Conservation (phyloP, 2,329 filamentous ascomycete genomes). For the Pyrenochaeta sp. region DNA sequence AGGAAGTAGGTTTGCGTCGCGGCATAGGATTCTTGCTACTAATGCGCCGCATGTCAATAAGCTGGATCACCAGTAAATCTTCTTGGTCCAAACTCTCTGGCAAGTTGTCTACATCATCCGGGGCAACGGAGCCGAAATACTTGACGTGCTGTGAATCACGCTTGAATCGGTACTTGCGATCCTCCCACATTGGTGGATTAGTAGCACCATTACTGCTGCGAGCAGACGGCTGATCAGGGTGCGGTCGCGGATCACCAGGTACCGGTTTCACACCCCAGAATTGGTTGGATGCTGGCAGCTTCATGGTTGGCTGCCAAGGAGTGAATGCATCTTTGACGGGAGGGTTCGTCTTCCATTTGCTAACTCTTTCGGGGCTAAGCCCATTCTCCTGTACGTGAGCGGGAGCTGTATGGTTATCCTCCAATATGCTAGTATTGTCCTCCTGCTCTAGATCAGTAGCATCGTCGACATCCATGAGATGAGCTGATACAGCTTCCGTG, state of each 20-base stretch:
- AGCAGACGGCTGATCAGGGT: constrained; percentile 24
- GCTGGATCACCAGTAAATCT: constrained; percentile 22
- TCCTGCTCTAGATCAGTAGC: background rate
- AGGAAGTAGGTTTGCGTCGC: constrained; percentile 19
- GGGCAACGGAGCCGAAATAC: constrained; percentile 14
- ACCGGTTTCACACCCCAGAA: constrained; percentile 33
- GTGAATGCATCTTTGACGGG: constrained; percentile 17
- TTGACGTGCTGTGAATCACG: constrained; percentile 20
- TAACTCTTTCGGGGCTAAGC: background rate
- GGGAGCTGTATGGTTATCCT: no score
- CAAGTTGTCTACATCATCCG: constrained; percentile 2
- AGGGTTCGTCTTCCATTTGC: constrained; percentile 7
- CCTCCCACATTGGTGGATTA: constrained; percentile 36
- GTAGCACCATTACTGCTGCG: constrained; percentile 29
- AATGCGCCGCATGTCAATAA: constrained; percentile 42
- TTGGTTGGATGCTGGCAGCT: constrained; percentile 2
- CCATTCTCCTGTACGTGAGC: no score
- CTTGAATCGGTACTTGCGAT: constrained; percentile 32
- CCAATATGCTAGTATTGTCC: no score
- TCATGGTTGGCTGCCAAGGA: background rate
- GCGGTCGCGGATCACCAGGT: constrained; percentile 18
- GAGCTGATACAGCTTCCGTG: background rate
- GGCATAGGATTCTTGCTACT: constrained; percentile 19
- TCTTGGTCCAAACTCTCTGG: constrained; percentile 26
- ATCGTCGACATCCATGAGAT: background rate